Conservation (phyloP, 331 rosid genomes). For the Rosa hybrid region DNA sequence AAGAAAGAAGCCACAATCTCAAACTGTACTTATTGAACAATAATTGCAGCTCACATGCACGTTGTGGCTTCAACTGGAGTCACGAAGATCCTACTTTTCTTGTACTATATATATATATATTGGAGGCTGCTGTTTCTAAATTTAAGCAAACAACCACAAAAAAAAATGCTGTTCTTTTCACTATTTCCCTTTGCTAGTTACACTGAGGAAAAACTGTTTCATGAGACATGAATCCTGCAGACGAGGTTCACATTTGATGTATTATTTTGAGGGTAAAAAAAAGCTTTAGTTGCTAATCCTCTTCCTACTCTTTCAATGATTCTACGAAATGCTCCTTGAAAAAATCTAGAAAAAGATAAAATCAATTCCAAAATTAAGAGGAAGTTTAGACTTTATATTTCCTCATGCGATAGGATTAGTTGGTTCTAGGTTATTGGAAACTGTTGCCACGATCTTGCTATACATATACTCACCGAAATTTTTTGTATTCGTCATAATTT, state of each 20-base stretch:
- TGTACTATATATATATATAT: background rate
- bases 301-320: no score
- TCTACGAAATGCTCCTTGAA: no score
- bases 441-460: no score
- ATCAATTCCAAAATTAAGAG: no score
- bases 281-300: no score
- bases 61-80: constrained; percentile 17
- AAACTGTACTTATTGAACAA: background rate
- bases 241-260: constrained; percentile 17
- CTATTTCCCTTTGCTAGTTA: background rate
- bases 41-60: background rate
- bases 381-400: no score
- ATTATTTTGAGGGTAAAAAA: background rate
- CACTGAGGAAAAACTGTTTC: background rate
- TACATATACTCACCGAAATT: no score
- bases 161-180: background rate
- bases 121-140: constrained; percentile 2
- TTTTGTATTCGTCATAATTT: no score
- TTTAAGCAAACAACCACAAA: background rate
- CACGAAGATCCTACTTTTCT: background rate
- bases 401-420: no score
- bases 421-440: no score
- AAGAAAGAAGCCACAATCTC: constrained; percentile 9
- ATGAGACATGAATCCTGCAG: constrained; percentile 21
- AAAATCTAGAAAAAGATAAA: no score